Conservation (phyloP, 2,329 filamentous ascomycete genomes). For the Phaeoacremonium minimum region DNA sequence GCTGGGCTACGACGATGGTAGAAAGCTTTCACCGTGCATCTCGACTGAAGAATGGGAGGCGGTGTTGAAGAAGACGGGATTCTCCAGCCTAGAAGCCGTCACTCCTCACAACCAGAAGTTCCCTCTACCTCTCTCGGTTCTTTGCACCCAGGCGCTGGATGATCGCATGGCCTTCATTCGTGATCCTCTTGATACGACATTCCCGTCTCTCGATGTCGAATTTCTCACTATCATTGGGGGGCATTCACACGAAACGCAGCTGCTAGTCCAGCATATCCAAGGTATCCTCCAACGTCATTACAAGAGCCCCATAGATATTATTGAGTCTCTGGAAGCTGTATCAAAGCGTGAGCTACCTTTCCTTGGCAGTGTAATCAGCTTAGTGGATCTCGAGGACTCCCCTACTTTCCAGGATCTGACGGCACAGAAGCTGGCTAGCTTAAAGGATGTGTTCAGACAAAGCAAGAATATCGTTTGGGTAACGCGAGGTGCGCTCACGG, state of each 20-base stretch:
- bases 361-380: constrained; percentile 12
- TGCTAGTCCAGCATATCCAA: too few relatives aligned
- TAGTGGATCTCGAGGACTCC: constrained; percentile 19
- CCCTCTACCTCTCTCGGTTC: constrained; percentile 1
- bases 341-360: too few relatives aligned
- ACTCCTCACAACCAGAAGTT: constrained; percentile 1
- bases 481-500: constrained; percentile 9
- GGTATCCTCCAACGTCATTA: too few relatives aligned
- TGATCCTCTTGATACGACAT: background rate
- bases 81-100: constrained; percentile 3
- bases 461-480: constrained; percentile 17
- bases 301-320: too few relatives aligned
- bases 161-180: constrained; percentile 4
- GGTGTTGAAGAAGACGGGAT: constrained; percentile 1
- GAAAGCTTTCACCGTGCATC: background rate
- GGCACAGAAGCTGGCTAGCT: constrained; percentile 8
- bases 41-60: background rate
- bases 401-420: constrained; percentile 17
- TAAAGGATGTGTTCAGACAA: constrained; percentile 9
- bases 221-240: background rate
- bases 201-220: too few relatives aligned
- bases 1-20: constrained; percentile 4
- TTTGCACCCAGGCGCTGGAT: constrained; percentile 4
- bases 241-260: background rate
- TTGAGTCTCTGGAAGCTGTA: too few relatives aligned